Evolutionary conservation across 306 rosid genomes (phyloP).

Genomic region (Astragalus membranaceus): DNA sequence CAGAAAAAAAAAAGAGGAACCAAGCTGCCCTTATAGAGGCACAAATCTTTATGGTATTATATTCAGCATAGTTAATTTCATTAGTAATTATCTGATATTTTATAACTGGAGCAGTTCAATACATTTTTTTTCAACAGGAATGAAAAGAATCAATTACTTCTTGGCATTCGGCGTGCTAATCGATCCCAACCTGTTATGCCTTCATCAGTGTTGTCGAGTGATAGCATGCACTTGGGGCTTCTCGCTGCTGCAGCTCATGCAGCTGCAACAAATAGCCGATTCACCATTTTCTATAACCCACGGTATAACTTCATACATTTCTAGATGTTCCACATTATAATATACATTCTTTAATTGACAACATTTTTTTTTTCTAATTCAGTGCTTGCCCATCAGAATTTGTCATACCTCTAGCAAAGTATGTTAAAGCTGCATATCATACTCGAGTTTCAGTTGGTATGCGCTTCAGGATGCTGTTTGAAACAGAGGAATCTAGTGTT

Average conservation of each 20-base stretch:
- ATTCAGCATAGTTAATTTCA: not conserved
- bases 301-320: slow-evolving; percentile 41
- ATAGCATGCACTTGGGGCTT: slow-evolving; percentile 98
- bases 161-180: slow-evolving; percentile 85
- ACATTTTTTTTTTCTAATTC: not conserved
- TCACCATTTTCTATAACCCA: slow-evolving; percentile 93
- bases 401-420: slow-evolving; percentile 84
- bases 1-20: no score
- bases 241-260: slow-evolving; percentile 99
- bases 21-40: no score
- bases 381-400: slow-evolving; percentile 98
- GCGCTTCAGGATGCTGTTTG: slow-evolving; percentile 98
- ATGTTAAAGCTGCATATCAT: slow-evolving; percentile 85
- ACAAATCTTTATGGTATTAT: not conserved
- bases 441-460: slow-evolving; percentile 95
- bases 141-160: slow-evolving; percentile 87
- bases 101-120: not conserved
- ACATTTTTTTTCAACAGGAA: slow-evolving; percentile 48
- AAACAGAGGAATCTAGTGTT: slow-evolving; percentile 97
- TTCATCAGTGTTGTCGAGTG: slow-evolving; percentile 93
- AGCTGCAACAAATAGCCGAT: slow-evolving; percentile 93
- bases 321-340: not conserved
- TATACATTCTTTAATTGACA: not conserved
- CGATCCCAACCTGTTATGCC: slow-evolving; percentile 96
- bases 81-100: not conserved